Percentiles rank a stretch among this genome's conserved stretches.
These are phyloP conservation scores for Rhodotorula babjevae DNA, from an alignment of 768 basidiomycete genomes.

Conservation along the genomic window DNA sequence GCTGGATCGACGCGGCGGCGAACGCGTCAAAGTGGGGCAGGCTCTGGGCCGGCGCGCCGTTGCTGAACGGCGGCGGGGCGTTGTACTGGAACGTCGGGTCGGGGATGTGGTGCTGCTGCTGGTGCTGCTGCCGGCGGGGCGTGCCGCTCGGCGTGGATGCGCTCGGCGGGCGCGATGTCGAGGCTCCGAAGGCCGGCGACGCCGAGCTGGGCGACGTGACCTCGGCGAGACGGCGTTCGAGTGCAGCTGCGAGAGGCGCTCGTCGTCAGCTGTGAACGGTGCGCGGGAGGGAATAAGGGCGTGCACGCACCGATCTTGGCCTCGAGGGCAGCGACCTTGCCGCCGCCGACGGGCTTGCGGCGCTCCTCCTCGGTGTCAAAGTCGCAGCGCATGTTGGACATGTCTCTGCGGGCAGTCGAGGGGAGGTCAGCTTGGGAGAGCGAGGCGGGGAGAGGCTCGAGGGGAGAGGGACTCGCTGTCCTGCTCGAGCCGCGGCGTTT, in stretches of 20 bases:
- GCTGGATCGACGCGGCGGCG: neutral
- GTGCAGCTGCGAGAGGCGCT: neutral
- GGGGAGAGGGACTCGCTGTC: neutral
- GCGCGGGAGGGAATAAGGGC: no score
- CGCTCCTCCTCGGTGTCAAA: constrained; percentile 13
- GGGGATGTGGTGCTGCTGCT: no score
- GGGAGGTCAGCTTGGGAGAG: neutral
- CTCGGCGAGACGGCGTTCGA: constrained; percentile 1
- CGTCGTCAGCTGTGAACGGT: no score
- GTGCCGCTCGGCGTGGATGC: neutral
- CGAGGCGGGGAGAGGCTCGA: neutral
- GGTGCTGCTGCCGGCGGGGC: neutral
- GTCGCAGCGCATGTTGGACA: neutral
- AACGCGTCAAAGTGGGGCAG: neutral
- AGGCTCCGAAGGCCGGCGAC: neutral
- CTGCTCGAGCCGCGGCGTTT: neutral
- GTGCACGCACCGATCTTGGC: constrained; percentile 7
- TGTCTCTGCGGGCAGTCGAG: neutral
- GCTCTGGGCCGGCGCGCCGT: neutral
- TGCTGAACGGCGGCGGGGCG: no score
- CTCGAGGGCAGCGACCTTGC: constrained; percentile 4
- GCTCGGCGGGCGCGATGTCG: neutral
- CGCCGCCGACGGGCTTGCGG: constrained; percentile 10
- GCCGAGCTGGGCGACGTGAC: neutral
- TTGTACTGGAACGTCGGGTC: neutral